Evolutionary conservation across 345 rosid genomes (phyloP), one percentile per base, ranked within the genome.

Genomic region (Camelina sativa): DNA sequence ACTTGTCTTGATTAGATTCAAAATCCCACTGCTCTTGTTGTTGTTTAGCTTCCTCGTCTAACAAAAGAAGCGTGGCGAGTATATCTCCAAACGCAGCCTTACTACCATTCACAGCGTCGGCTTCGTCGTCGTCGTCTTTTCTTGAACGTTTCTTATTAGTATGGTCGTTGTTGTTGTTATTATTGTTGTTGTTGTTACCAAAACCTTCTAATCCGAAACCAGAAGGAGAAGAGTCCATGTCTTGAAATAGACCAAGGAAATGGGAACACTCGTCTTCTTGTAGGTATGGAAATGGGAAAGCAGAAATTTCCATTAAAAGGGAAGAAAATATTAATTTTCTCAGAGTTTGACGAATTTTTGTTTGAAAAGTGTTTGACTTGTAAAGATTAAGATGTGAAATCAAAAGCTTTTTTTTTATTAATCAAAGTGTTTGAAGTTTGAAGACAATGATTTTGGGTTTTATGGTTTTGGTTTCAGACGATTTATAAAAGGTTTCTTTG

Each of bases 41-140:
- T 32, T 79, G 88, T 63, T 80, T 86, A 8, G 88, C 96, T 60
- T 86, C 93, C 61, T 88, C 96, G 34, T 89, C 91, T 12, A 88
- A 57, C 7, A 82, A 7, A 65, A 89, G 37, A 58, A 85, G 54
- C 13, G 96, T 86, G 0, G 89, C 77, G 38, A 92, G 82, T 65
- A 86, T 80, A 40, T 77, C 84, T 43, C 73, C 75, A 70, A 61
- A 79, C 16, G 73, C 80, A 48, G 20, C 50, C 4, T 69, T 71
- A 61, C 6, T 71, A 61, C 6, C 76, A 62, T 62, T 63, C 50
- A 58, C 60, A 15, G 76, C 63, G 50, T 22, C 71, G 11, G 30
- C 81, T 0, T 23, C 76, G 3, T 79, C 85, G 3, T 79, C 85
- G 0, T 79, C 85, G n/a, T 72, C 81, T 22, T 73, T 81, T 19